Conservation (phyloP, 164 flowering plant species). For the Dillenia turbinata region DNA sequence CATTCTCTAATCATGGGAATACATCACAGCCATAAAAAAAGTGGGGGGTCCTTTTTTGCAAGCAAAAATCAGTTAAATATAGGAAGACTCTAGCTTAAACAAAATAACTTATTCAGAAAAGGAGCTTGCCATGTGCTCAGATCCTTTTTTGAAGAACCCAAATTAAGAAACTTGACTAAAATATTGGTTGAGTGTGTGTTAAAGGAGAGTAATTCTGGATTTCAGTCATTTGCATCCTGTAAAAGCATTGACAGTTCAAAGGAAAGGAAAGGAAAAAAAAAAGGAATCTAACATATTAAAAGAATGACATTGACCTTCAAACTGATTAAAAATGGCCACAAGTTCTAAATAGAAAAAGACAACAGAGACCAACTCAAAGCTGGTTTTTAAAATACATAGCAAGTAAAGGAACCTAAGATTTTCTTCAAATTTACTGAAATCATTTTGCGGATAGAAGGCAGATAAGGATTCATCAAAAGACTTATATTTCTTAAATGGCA, state of each 20-base stretch:
- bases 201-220: constrained; percentile 5
- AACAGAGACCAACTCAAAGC: not conserved
- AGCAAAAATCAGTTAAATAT: too few relatives aligned
- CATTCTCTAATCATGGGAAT: too few relatives aligned
- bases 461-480: too few relatives aligned
- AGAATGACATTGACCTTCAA: too few relatives aligned
- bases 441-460: too few relatives aligned
- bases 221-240: constrained; percentile 23
- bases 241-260: constrained; percentile 17
- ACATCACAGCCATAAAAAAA: too few relatives aligned
- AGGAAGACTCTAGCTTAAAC: too few relatives aligned
- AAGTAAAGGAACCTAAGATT: too few relatives aligned
- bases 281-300: constrained; percentile 10
- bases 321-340: not conserved
- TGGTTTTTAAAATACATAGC: too few relatives aligned
- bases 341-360: not conserved
- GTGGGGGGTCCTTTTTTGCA: too few relatives aligned
- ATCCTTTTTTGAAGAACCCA: constrained; percentile 13
- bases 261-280: constrained; percentile 2
- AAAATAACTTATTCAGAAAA: constrained; percentile 1
- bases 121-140: constrained; percentile 25
- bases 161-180: constrained; percentile 1
- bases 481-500: too few relatives aligned
- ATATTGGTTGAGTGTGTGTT: not conserved
- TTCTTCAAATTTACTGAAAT: too few relatives aligned